Evolutionary conservation across 371 early-diverging fungal species (phyloP).

Genomic region (Mortierella sp.): DNA sequence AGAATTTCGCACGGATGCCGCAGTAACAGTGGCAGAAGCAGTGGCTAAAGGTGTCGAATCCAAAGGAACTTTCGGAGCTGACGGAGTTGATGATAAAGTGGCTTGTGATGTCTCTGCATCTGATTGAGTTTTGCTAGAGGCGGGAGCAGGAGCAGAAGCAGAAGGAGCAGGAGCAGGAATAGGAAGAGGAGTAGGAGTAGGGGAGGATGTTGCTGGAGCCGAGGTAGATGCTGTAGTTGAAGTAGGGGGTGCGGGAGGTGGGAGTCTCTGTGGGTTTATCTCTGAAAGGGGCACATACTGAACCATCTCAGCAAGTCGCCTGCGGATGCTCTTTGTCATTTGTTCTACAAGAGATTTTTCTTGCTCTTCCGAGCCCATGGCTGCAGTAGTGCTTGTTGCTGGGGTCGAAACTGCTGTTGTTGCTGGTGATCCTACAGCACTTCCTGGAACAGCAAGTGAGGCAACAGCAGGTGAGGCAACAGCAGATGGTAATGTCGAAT

Average conservation of each 20-base stretch:
- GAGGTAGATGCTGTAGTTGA: not conserved
- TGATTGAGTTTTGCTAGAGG: not conserved
- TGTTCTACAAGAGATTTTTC: conserved; percentile 22
- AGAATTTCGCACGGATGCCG: conserved; percentile 7
- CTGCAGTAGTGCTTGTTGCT: not conserved
- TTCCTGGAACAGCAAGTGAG: not conserved
- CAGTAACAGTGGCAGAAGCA: not conserved
- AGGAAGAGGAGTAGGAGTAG: not conserved
- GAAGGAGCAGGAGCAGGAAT: not conserved
- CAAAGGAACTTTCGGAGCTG: not conserved
- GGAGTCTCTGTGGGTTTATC: conserved; percentile 41
- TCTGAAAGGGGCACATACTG: conserved; percentile 50
- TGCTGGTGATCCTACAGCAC: not conserved
- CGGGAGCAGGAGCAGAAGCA: not conserved
- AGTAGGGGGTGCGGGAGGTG: conserved; percentile 25
- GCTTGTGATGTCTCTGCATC: not conserved
- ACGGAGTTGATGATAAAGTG: not conserved
- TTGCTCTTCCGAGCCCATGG: conserved; percentile 3
- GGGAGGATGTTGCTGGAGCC: not conserved
- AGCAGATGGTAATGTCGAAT: conserved; percentile 1
- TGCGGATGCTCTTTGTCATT: conserved; percentile 29
- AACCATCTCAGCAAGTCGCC: conserved; percentile 40
- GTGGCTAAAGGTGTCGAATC: not conserved
- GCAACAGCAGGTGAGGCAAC: not conserved
- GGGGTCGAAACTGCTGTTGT: not conserved